Base-by-base conservation (phyloP, 306 rosid genomes). In the Malus sieversii region DNA sequence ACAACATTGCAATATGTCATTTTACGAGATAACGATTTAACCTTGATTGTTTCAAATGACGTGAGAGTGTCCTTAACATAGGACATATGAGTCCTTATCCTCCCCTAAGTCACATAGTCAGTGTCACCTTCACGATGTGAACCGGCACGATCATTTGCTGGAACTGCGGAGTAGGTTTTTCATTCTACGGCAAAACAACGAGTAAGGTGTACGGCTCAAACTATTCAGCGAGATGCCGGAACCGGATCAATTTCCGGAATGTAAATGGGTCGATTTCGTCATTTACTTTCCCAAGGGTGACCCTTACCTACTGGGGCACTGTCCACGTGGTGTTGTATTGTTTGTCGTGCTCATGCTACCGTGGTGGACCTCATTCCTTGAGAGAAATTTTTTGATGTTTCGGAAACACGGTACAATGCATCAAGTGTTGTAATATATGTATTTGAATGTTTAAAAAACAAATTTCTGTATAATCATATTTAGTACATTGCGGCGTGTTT, bases 261-360 rank as follows among this genome's bases (percentile, higher is more conserved):
- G 57, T 11, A 1, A 29, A 3, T 60, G 67, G 75, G 84, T 5
- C 1, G 30, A 15, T 40, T 18, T 16, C 5, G 83, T 79, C 78
- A 82, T 57, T 75, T 14, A 16, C 13, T 15, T 48, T 16, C 55
- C 10, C 5, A 5, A 58, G 59, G 71, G 18, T 8, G 13, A n/a
- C 55, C 55, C 10, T 29, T 32, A 18, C 27, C 44, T 12, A 65
- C 77, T 53, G 23, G 69, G 65, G 66, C 73, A 65, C 80, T 57
- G 55, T 78, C 84, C 93, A 85, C 90, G 93, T 89, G 93, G 65
- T 79, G 81, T 79, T 29, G 64, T 84, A 20, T 18, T 18, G 58
- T 18, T 57, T 38, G 42, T 38, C 10, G 0, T 38, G 42, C 42
- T 8, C 42, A 38, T 38, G 42, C 10, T 38, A 6, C 8, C 40